Percentiles rank a stretch among this genome's conserved stretches.
These are phyloP conservation scores for Ophiognomonia clavigignenti-juglandacearum DNA, from an alignment of 2,329 filamentous ascomycete genomes.

Conservation along the genomic window DNA sequence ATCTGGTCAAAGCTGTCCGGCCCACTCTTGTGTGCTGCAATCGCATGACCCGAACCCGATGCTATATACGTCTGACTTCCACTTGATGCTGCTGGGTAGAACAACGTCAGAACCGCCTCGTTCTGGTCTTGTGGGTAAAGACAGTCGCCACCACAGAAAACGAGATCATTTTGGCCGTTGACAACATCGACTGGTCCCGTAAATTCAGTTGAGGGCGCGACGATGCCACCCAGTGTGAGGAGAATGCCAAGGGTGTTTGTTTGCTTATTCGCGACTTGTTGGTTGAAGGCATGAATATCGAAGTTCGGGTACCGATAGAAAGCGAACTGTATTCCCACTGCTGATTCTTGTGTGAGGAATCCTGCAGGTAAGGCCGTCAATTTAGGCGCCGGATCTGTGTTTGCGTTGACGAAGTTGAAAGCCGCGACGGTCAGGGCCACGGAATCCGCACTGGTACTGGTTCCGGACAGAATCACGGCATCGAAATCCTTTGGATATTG, in stretches of 20 bases:
- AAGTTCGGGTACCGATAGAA: slow-evolving; percentile 20
- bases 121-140: slow-evolving; percentile 18
- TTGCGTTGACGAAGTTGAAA: slow-evolving; percentile 1
- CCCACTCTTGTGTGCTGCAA: slow-evolving; percentile 19
- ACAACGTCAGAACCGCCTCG: slow-evolving; percentile 10
- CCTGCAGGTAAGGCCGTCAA: slow-evolving; percentile 20
- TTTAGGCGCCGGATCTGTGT: slow-evolving; percentile 27
- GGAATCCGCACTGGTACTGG: background rate
- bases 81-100: slow-evolving; percentile 18
- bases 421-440: background rate
- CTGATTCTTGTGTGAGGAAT: slow-evolving; percentile 17
- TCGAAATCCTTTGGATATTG: slow-evolving; percentile 28
- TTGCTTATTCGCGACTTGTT: slow-evolving; percentile 20
- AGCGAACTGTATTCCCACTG: slow-evolving; percentile 19
- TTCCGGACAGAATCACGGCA: slow-evolving; percentile 26
- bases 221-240: slow-evolving; percentile 18
- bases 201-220: slow-evolving; percentile 17
- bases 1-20: slow-evolving; percentile 21
- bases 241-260: slow-evolving; percentile 19
- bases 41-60: slow-evolving; percentile 18
- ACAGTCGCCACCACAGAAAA: slow-evolving; percentile 21
- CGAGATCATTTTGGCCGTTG: slow-evolving; percentile 21
- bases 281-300: slow-evolving; percentile 15
- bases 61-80: slow-evolving; percentile 19
- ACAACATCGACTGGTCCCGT: slow-evolving; percentile 20